Evolutionary conservation across 2,329 filamentous ascomycete genomes (phyloP).

Genomic region (Clarireedia sp.): DNA sequence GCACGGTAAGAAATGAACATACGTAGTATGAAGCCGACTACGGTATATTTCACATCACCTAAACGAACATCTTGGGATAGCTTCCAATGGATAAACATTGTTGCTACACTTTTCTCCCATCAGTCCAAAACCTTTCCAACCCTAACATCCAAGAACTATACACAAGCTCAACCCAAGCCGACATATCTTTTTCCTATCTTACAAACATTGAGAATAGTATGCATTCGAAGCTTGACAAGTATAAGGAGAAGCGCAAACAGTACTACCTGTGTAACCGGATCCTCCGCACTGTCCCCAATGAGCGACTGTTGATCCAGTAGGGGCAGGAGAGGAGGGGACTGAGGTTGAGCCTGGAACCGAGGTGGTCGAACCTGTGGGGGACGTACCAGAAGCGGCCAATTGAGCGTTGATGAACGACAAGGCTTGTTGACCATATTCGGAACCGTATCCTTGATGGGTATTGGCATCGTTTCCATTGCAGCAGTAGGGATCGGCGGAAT

Average conservation of each 20-base stretch:
- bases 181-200: not conserved
- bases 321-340: not conserved
- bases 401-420: conserved; percentile 49
- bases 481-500: conserved; percentile 53
- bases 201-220: conserved; percentile 19
- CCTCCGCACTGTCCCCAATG: conserved; percentile 15
- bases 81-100: too few relatives aligned
- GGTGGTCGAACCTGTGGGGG: conserved; percentile 1
- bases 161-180: too few relatives aligned
- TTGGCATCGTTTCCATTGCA: conserved; percentile 48
- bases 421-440: conserved; percentile 48
- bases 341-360: not conserved
- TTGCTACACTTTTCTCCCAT: too few relatives aligned
- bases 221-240: conserved; percentile 13
- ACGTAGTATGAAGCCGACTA: too few relatives aligned
- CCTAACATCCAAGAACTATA: too few relatives aligned
- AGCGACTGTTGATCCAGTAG: not conserved
- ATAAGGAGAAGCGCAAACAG: conserved; percentile 10
- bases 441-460: conserved; percentile 50
- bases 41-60: too few relatives aligned
- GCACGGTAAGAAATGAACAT: too few relatives aligned
- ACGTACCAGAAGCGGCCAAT: conserved; percentile 24
- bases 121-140: too few relatives aligned
- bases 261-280: conserved; percentile 12
- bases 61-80: too few relatives aligned